Evolutionary conservation across 768 basidiomycete species (phyloP), one percentile per base, ranked within the genome.

Genomic region (Leucocoprinus sp.): DNA sequence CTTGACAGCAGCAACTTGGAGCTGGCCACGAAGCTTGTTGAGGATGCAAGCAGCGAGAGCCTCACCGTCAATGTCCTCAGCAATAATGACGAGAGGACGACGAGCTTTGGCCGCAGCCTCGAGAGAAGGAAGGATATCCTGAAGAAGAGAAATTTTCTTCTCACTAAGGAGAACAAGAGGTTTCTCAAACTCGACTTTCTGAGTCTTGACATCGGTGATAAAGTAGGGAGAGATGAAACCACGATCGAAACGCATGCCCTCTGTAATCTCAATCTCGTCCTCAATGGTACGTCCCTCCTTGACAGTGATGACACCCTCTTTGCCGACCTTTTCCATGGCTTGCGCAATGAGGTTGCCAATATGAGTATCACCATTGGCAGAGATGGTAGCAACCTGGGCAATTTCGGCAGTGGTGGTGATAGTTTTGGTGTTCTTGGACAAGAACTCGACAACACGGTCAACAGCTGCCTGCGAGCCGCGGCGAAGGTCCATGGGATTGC

Each of bases 211-310:
- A 70, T 99, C 92, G 53, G 95, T 98, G 67, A 99, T 82, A 64
- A 98, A 96, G 78, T 97, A 97, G 0, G 93, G 91, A 1, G 89
- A 92, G 68, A 97, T 95, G 76, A 80, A 99, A 17, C 95, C 95
- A 43, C 95, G 87, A 78, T 99, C 95, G 70, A 99, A 97, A 58
- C 93, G 83, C 95, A 99, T 99, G 65, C 95, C 95, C 70, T 99
- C 95, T 21, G 95, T 97, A 58, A 99, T 93, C 64, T 99, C 95
- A 61, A 97, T 97, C 67, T 96, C 93, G 60, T 99, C 95, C 57
- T 97, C 93, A 53, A 93, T 96, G 4, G 95, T 98, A 56, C 86
- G 82, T 35, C 95, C 95, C 66, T 99, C 95, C 74, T 98, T 99
- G 64, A 99, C 93, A 40, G 95, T 98, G 72, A 99, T 98, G 60